Conservation (phyloP, 805 yeast genomes). For the Saccharomycopsis malanga region DNA sequence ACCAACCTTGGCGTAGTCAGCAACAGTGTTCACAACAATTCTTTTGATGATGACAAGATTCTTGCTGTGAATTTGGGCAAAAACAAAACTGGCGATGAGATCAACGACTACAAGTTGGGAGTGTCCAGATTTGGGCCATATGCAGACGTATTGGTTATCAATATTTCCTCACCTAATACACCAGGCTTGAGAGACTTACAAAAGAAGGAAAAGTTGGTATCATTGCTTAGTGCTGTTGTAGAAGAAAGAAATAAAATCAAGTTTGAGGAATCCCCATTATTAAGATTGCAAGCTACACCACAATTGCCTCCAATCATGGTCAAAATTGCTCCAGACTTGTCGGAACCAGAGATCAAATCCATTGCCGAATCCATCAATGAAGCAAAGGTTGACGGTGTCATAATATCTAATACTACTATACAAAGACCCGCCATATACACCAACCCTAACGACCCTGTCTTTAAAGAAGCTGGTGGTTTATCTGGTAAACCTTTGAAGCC, state of each 20-base stretch:
- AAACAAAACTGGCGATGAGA: slow-evolving; percentile 87
- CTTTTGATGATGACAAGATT: slow-evolving; percentile 57
- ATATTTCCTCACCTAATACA: slow-evolving; percentile 93
- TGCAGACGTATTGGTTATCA: slow-evolving; percentile 86
- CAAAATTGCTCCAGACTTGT: slow-evolving; percentile 89
- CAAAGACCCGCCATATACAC: slow-evolving; percentile 64
- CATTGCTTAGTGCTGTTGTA: slow-evolving; percentile 60
- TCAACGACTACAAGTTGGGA: slow-evolving; percentile 78
- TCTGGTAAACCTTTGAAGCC: slow-evolving; percentile 92
- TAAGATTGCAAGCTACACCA: slow-evolving; percentile 25
- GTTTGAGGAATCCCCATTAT: slow-evolving; percentile 32
- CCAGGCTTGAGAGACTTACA: slow-evolving; percentile 91
- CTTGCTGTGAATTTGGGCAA: slow-evolving; percentile 87
- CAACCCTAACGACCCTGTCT: slow-evolving; percentile 38
- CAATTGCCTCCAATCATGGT: slow-evolving; percentile 71
- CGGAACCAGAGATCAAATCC: slow-evolving; percentile 70
- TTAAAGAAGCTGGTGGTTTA: slow-evolving; percentile 72
- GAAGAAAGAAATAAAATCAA: slow-evolving; percentile 54
- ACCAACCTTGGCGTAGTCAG: slow-evolving; percentile 26
- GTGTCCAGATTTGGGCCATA: slow-evolving; percentile 72
- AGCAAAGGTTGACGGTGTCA: slow-evolving; percentile 83
- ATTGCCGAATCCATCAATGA: slow-evolving; percentile 75
- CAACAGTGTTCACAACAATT: slow-evolving; percentile 31
- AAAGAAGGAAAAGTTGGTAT: slow-evolving; percentile 63
- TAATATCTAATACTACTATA: slow-evolving; percentile 87